phyloP scores from a whole-genome alignment of 164 flowering plant species.

The Hamamelis virginiana region DNA sequence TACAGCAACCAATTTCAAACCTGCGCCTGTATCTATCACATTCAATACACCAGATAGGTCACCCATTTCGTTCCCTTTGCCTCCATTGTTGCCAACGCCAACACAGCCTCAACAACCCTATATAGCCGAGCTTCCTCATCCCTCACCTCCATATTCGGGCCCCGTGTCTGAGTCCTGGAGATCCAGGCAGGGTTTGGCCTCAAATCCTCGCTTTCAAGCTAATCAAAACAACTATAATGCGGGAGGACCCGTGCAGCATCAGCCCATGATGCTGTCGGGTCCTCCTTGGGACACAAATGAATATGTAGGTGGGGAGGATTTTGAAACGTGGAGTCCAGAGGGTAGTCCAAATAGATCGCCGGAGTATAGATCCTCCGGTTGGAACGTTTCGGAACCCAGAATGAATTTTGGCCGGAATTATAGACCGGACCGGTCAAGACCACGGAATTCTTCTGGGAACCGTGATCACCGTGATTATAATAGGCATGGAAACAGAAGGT shows the following conservation, averaged over 20 bases:
- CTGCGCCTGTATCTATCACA: slow-evolving; percentile 18
- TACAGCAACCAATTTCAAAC: slow-evolving; percentile 14
- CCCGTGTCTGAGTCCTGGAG: slow-evolving; percentile 25
- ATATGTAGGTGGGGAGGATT: slow-evolving; percentile 32
- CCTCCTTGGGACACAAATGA: slow-evolving; percentile 37
- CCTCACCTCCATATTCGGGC: slow-evolving; percentile 3
- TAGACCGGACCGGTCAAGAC: slow-evolving; percentile 40
- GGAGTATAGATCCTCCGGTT: slow-evolving; percentile 18
- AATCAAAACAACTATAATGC: slow-evolving; percentile 32
- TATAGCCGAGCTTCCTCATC: slow-evolving; percentile 19
- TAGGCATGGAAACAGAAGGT: slow-evolving; percentile 37
- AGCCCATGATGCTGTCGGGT: slow-evolving; percentile 5
- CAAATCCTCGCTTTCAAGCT: slow-evolving; percentile 19
- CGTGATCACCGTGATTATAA: slow-evolving; percentile 21
- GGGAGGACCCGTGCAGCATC: slow-evolving; percentile 20
- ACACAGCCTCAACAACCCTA: slow-evolving; percentile 11
- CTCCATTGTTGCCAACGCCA: slow-evolving; percentile 4
- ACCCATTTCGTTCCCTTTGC: slow-evolving; percentile 11
- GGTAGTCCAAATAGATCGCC: slow-evolving; percentile 37
- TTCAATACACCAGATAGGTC: slow-evolving; percentile 21
- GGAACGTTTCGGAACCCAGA: slow-evolving; percentile 23
- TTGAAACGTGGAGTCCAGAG: slow-evolving; percentile 65
- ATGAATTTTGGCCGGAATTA: slow-evolving; percentile 21
- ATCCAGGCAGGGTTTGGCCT: slow-evolving; percentile 25
- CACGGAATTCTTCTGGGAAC: slow-evolving; percentile 28